Conservation (phyloP, 768 basidiomycete species). For the Mycena epipterygia region DNA sequence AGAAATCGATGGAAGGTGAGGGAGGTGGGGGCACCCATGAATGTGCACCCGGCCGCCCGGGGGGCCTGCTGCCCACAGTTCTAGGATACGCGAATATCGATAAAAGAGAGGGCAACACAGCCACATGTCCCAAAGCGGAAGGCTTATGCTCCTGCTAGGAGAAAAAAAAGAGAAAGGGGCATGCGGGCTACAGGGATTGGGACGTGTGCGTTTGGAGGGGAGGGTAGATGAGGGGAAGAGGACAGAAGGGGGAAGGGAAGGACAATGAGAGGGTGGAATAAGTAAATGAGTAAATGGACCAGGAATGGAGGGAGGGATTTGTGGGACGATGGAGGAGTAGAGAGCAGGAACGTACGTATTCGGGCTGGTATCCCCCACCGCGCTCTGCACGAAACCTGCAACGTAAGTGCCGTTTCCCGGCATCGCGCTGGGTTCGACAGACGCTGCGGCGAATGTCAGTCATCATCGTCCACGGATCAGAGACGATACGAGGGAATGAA, state of each 20-base stretch:
- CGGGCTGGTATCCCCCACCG: slow-evolving; percentile 82
- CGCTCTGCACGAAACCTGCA: slow-evolving; percentile 77
- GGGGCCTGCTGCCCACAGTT: no score
- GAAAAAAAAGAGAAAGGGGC: no score
- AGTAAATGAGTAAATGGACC: background rate
- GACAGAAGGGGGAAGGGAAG: background rate
- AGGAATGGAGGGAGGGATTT: background rate
- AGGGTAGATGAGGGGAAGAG: no score
- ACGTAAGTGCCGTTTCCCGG: slow-evolving; percentile 81
- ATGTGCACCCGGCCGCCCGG: background rate
- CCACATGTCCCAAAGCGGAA: no score
- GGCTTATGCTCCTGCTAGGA: no score
- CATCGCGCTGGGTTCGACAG: slow-evolving; percentile 71
- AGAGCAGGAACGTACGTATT: slow-evolving; percentile 71
- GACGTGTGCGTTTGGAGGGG: no score
- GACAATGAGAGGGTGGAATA: background rate
- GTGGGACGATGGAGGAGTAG: background rate
- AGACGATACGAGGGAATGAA: background rate
- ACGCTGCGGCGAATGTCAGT: slow-evolving; percentile 53
- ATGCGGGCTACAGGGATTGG: no score
- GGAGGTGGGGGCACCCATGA: no score
- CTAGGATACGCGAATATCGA: no score
- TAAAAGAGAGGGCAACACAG: no score
- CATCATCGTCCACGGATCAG: background rate
- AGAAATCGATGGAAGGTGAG: no score